These are phyloP conservation scores for Sordariomycetes sp. DNA, from an alignment of 2,329 filamentous ascomycete species.

Conservation along the genomic window DNA sequence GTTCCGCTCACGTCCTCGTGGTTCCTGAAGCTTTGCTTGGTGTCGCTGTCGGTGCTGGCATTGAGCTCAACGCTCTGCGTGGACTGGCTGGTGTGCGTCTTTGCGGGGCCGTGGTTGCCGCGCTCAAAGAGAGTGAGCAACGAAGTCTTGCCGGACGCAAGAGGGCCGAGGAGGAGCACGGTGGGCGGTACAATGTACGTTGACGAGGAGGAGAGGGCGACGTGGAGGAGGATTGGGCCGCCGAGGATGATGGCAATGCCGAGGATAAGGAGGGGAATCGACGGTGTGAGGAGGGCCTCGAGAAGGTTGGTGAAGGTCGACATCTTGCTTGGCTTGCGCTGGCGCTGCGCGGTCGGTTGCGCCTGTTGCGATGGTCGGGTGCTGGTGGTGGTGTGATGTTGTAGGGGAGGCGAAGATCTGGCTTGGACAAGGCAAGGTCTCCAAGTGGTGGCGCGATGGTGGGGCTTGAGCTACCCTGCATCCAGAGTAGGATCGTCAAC, in stretches of 20 bases:
- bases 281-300: slow-evolving; percentile 51
- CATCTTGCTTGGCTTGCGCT: slow-evolving; percentile 25
- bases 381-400: too few species aligned
- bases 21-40: slow-evolving; percentile 38
- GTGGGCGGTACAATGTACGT: slow-evolving; percentile 62
- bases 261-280: slow-evolving; percentile 52
- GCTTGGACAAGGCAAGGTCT: too few species aligned
- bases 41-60: slow-evolving; percentile 35
- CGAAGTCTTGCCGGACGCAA: slow-evolving; percentile 78
- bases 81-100: slow-evolving; percentile 48
- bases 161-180: slow-evolving; percentile 73
- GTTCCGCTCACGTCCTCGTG: slow-evolving; percentile 44
- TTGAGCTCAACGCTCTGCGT: slow-evolving; percentile 45
- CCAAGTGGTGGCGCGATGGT: slow-evolving; percentile 3
- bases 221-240: slow-evolving; percentile 70
- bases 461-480: background rate
- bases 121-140: slow-evolving; percentile 68
- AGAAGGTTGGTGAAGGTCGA: slow-evolving; percentile 28
- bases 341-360: too few species aligned
- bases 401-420: too few species aligned
- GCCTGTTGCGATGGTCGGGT: too few species aligned
- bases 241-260: slow-evolving; percentile 63
- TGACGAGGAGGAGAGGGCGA: slow-evolving; percentile 58
- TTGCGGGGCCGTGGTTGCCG: slow-evolving; percentile 26
- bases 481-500: too few species aligned